Evolutionary conservation across 1,139 yeast species (phyloP), one percentile per base, ranked within the genome.

Genomic region (Yamadazyma sp.): DNA sequence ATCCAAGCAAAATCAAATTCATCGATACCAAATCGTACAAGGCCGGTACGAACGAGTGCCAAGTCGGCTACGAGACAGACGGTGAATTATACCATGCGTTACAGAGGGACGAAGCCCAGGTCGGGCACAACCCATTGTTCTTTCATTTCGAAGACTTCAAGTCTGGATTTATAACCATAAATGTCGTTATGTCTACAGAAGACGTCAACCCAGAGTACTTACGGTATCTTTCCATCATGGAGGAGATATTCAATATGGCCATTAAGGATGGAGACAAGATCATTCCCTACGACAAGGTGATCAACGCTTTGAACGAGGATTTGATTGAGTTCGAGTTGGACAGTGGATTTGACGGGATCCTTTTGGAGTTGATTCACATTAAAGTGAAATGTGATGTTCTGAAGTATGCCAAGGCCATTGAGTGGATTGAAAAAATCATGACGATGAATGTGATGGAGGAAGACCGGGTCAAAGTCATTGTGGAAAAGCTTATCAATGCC

Each of bases 121-220:
- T 37, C 9, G 47, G 51, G 1, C 65, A 73, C 28, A 75, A 83
- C 48, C 91, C 95, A 6, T 60, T 89, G 30, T 83, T 80, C 47
- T 61, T 89, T 40, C 95, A 89, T 55, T 76, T 86, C 51, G 97
- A 92, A 61, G 79, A 83, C 46, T 85, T 79, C 57, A 76, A 81
- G 40, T 87, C 97, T 1, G 82, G 86, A 54, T 92, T 92, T 58
- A 79, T 87, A 17, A 80, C 86, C n/a, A 70, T 88, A 17, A 77
- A 81, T 45, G 58, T 88, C 26, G 64, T 85, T 26, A 61, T 87
- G 54, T 81, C 94, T 1, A 77, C 95, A 0, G 67, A 76, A 7
- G 69, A 62, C n/a, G 69, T 89, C 3, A 80, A 82, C 25, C 71
- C 75, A 28, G 59, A 66, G 2, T 64, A 83, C 20, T 66, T 89